Evolutionary conservation across 2,329 filamentous ascomycete genomes (phyloP), one percentile per base, ranked within the genome.

Genomic region (Thyridium curvatum): DNA sequence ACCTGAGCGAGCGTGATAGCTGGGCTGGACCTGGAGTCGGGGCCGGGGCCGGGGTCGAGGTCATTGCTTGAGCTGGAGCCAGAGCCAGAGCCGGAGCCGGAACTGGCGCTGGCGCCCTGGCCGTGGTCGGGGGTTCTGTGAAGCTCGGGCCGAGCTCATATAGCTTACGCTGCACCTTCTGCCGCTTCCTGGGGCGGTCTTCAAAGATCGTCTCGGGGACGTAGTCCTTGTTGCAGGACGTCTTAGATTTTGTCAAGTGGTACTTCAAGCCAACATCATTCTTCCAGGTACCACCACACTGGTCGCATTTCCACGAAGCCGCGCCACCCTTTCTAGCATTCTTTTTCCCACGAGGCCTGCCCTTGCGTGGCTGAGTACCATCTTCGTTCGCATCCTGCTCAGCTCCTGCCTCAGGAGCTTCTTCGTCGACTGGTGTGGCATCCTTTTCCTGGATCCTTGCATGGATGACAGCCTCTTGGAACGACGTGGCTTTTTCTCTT

Each of bases 231-330:
- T 80, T 80, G 49, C 76, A 80, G 12, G 63, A 16, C 4, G 70
- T 71, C 42, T 62, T 62, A 1, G 75, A 72, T 47, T 77, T 79
- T 28, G 68, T 69, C 12, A 71, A 55, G 44, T 80, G 76, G 49
- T 80, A 80, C 37, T 77, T 74, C 13, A 79, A 58, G 0, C 76
- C 76, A 34, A 74, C 60, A 28, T 72, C 62, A 37, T 79, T 79
- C 52, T 77, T 78, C 74, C 74, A 80, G 10, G 55, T 58, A 3
- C 65, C 67, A 9, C 67, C 67, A 42, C 76, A 80, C 32, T 66
- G 72, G 9, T 73, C 65, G 44, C 76, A 80, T 15, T 55, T 60
- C 48, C 60, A 77, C 2, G 58, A 47, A 18, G 59, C 58, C 13
- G 46, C 41, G 28, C n/a, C n/a, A n/a, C 44, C 46, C 3, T 34